Conservation (phyloP, 2,329 filamentous ascomycete species). For the Fusarium incarnatum region DNA sequence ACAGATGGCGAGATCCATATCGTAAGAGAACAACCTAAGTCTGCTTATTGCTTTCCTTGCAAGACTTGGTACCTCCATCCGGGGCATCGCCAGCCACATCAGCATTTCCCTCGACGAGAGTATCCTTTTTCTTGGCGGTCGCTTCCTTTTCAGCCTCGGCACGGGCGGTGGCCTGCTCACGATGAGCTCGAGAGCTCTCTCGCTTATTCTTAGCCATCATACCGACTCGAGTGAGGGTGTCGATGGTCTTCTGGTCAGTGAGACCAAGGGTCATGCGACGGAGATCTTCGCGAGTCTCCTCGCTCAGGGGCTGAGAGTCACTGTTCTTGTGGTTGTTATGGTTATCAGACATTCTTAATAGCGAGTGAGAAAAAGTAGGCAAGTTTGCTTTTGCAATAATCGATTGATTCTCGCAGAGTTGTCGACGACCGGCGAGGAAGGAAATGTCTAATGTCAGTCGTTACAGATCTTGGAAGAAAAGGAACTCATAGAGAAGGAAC, state of each 20-base stretch:
- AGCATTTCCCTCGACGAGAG: neutral
- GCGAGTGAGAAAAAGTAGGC: neutral
- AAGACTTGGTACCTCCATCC: neutral
- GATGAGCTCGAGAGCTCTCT: neutral
- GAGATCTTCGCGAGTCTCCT: conserved; percentile 24
- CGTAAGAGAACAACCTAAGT: neutral
- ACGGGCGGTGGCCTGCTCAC: neutral
- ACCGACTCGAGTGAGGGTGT: conserved; percentile 33
- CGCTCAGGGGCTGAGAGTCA: neutral
- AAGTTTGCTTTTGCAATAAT: neutral
- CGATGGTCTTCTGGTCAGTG: conserved; percentile 41
- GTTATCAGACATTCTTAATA: conserved; percentile 5
- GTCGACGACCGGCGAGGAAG: neutral
- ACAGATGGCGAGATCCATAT: conserved; percentile 2
- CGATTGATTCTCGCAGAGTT: neutral
- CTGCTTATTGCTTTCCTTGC: conserved; percentile 9
- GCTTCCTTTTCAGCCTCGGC: conserved; percentile 1
- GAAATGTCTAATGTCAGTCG: neutral
- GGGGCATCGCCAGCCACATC: neutral
- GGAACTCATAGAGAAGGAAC: conserved; percentile 5
- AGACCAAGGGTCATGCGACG: conserved; percentile 41
- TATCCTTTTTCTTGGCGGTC: conserved; percentile 1
- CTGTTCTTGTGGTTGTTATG: neutral
- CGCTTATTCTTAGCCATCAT: conserved; percentile 37
- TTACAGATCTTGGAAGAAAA: neutral